Evolutionary conservation across 2,329 filamentous ascomycete genomes (phyloP).

Genomic region (Byssothecium circinans): DNA sequence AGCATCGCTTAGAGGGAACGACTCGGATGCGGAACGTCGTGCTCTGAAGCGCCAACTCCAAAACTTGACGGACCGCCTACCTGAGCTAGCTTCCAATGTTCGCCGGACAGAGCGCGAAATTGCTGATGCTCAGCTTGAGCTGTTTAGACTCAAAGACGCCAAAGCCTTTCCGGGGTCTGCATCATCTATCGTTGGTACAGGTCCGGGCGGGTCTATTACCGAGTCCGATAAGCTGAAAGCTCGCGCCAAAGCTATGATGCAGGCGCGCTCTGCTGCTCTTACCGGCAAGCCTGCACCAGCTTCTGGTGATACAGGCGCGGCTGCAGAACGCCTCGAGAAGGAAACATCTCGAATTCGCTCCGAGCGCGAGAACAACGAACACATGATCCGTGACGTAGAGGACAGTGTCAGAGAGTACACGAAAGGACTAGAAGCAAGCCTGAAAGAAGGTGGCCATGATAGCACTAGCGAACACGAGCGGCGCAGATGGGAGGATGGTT

Average conservation of each 20-base stretch:
- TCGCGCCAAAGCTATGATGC: conserved; percentile 96
- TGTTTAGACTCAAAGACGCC: conserved; percentile 91
- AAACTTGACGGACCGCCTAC: conserved; percentile 82
- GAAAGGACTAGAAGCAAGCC: conserved; percentile 77
- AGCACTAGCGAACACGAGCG: conserved; percentile 84
- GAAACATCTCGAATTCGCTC: conserved; percentile 79
- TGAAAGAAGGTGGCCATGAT: conserved; percentile 78
- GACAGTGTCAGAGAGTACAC: conserved; percentile 92
- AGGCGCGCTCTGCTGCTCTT: conserved; percentile 89
- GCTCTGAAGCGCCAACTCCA: conserved; percentile 88
- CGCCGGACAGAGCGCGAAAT: conserved; percentile 89
- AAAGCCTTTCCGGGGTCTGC: conserved; percentile 86
- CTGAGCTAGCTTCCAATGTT: conserved; percentile 88
- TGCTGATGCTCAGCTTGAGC: conserved; percentile 84
- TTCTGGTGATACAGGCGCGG: conserved; percentile 69
- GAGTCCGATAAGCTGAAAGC: conserved; percentile 95
- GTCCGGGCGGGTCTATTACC: conserved; percentile 85
- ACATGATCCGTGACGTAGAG: conserved; percentile 95
- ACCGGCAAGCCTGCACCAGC: conserved; percentile 79
- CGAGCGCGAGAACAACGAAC: conserved; percentile 91
- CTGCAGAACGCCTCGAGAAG: conserved; percentile 83
- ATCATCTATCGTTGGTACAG: conserved; percentile 83
- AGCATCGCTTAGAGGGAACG: conserved; percentile 60
- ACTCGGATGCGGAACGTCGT: conserved; percentile 86
- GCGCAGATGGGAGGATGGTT: conserved; percentile 90